A percentile compares a stretch with the other conserved stretches of the same genome.
These are phyloP conservation scores for Pestalotiopsis sp. DNA, from an alignment of 2,329 filamentous ascomycete genomes.

Conservation along the genomic window DNA sequence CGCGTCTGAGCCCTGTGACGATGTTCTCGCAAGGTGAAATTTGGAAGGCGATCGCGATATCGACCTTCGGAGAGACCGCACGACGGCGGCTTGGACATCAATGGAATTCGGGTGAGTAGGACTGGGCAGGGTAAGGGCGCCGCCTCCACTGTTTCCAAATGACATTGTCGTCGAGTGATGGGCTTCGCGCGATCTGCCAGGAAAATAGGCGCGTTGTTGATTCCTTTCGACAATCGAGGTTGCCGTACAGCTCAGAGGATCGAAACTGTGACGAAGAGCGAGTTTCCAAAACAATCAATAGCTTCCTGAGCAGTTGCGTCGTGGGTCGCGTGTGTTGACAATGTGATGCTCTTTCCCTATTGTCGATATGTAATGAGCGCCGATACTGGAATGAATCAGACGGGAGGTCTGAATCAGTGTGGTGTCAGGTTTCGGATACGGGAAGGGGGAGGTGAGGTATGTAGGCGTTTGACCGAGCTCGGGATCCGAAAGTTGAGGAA, in stretches of 20 bases:
- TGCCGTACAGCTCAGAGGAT: neutral
- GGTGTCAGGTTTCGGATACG: constrained; percentile 7
- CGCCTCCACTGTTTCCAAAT: constrained; percentile 64
- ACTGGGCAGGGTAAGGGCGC: constrained; percentile 83
- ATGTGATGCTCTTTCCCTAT: constrained; percentile 2
- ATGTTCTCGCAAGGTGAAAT: constrained; percentile 63
- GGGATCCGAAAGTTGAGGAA: neutral
- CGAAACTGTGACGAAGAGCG: neutral
- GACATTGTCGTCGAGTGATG: constrained; percentile 46
- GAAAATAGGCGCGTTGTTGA: neutral
- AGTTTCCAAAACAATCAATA: constrained; percentile 12
- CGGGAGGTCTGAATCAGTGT: constrained; percentile 1
- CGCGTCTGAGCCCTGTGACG: constrained; percentile 47
- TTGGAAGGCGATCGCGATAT: constrained; percentile 94
- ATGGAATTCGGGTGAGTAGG: constrained; percentile 82
- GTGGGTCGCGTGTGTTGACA: constrained; percentile 4
- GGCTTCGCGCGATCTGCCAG: neutral
- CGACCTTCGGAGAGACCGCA: constrained; percentile 82
- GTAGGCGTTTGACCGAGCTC: neutral
- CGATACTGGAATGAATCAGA: constrained; percentile 1
- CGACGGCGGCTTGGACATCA: constrained; percentile 71
- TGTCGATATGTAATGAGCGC: neutral
- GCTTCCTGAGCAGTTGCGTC: neutral
- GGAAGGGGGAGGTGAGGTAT: neutral
- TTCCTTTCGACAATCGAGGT: neutral